These are phyloP conservation scores for Teunomyces funiuensis DNA, from an alignment of 805 yeast species.

Conservation along the genomic window DNA sequence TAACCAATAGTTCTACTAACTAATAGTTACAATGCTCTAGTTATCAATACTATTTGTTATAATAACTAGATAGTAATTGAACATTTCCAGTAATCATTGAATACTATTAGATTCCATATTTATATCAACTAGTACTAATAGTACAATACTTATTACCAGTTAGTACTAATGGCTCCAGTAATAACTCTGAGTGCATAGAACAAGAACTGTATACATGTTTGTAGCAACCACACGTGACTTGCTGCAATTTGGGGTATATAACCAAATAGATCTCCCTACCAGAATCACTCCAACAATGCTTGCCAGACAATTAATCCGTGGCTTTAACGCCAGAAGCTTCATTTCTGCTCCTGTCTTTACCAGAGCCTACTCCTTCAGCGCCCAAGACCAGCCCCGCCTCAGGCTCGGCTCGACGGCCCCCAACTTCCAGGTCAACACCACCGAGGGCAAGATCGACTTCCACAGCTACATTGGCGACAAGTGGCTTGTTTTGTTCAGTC, in stretches of 20 bases:
- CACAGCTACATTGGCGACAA: conserved; percentile 60
- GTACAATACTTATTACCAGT: too few relatives aligned
- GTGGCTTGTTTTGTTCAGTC: conserved; percentile 71
- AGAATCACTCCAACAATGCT: conserved; percentile 12
- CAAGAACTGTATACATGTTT: too few relatives aligned
- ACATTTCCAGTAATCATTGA: too few relatives aligned
- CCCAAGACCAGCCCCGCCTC: conserved; percentile 43
- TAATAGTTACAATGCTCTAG: too few relatives aligned
- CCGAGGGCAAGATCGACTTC: conserved; percentile 62
- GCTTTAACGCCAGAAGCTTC: conserved; percentile 5
- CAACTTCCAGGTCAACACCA: conserved; percentile 62
- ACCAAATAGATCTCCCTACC: not conserved
- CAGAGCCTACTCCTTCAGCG: conserved; percentile 31
- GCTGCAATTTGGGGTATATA: conserved; percentile 5
- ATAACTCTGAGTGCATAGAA: too few relatives aligned
- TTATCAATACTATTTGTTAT: too few relatives aligned
- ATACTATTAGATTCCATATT: too few relatives aligned
- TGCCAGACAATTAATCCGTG: conserved; percentile 21
- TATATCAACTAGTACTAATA: too few relatives aligned
- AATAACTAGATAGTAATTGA: too few relatives aligned
- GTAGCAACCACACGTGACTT: conserved; percentile 10
- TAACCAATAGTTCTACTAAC: too few relatives aligned
- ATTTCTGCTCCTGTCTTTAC: conserved; percentile 9
- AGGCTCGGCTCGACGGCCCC: conserved; percentile 67
- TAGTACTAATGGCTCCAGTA: too few relatives aligned